A percentile compares a stretch with the other conserved stretches of the same genome.
Conservation (phyloP, 2,329 filamentous ascomycete genomes). For the Scorias spongiosa region DNA sequence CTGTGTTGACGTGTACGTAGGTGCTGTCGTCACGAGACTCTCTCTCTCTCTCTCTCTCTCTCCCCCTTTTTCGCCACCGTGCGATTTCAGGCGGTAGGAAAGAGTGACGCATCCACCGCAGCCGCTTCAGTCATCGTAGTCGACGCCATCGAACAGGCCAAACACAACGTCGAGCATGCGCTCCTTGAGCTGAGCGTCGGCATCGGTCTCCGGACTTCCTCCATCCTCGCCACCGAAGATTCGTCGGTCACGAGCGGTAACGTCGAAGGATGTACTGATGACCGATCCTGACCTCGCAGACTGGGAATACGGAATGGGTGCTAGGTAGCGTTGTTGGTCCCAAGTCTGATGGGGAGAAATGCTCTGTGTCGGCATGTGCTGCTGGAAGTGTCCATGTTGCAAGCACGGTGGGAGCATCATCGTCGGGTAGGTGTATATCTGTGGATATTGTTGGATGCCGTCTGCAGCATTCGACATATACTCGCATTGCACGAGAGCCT, state of each 20-base stretch:
- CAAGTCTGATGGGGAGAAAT: neutral
- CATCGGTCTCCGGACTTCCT: neutral
- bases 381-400: too few species aligned
- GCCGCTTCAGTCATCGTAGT: neutral
- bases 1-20: too few species aligned
- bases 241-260: neutral
- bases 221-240: neutral
- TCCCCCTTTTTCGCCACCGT: too few species aligned
- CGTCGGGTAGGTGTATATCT: too few species aligned
- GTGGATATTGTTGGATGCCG: too few species aligned
- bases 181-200: neutral
- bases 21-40: too few species aligned
- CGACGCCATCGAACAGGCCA: neutral
- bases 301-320: neutral
- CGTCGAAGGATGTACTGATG: neutral
- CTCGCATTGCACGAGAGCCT: neutral
- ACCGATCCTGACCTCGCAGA: neutral
- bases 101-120: too few species aligned
- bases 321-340: neutral
- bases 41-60: too few species aligned
- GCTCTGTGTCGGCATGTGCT: neutral
- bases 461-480: neutral
- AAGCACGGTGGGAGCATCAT: too few species aligned
- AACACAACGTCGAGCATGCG: neutral
- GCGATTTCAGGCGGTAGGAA: too few species aligned